A percentile compares a stretch with the other conserved stretches of the same genome.
Conservation (phyloP, 257 asterid species). For the Petrea volubilis region DNA sequence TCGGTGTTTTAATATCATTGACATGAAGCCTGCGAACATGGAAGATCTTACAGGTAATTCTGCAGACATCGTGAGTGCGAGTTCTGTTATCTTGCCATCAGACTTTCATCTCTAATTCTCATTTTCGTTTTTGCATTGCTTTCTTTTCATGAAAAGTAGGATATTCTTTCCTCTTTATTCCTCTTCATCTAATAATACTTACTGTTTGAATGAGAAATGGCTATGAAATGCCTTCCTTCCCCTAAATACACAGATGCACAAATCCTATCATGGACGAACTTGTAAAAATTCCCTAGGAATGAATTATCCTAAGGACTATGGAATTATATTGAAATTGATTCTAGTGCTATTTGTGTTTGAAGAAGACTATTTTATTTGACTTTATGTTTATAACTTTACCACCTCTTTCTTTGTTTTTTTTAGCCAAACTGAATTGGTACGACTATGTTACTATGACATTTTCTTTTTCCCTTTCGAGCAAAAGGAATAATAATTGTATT, state of each 20-base stretch:
- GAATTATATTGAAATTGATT: too few species aligned
- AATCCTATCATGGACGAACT: too few species aligned
- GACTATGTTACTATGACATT: constrained; percentile 13
- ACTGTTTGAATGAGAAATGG: constrained; percentile 1
- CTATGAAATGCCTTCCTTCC: too few species aligned
- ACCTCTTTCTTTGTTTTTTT: too few species aligned
- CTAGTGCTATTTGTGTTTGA: too few species aligned
- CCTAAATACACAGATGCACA: too few species aligned
- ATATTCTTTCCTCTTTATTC: background rate
- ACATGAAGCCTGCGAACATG: constrained; percentile 72
- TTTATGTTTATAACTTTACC: too few species aligned
- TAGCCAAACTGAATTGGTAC: too few species aligned
- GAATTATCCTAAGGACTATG: too few species aligned
- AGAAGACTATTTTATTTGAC: too few species aligned
- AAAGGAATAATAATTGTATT: constrained; percentile 29
- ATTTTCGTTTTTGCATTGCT: background rate
- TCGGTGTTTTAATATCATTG: constrained; percentile 78
- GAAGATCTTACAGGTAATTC: constrained; percentile 75
- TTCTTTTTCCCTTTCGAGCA: constrained; percentile 1
- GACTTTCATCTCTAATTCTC: background rate
- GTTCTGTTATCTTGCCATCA: constrained; percentile 11
- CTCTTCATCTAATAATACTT: constrained; percentile 13
- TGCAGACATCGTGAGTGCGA: background rate
- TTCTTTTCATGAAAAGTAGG: background rate
- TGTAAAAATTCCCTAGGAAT: too few species aligned